These are phyloP conservation scores for Aspergillus baeticus DNA, from an alignment of 495 filamentous ascomycete species.

Conservation along the genomic window DNA sequence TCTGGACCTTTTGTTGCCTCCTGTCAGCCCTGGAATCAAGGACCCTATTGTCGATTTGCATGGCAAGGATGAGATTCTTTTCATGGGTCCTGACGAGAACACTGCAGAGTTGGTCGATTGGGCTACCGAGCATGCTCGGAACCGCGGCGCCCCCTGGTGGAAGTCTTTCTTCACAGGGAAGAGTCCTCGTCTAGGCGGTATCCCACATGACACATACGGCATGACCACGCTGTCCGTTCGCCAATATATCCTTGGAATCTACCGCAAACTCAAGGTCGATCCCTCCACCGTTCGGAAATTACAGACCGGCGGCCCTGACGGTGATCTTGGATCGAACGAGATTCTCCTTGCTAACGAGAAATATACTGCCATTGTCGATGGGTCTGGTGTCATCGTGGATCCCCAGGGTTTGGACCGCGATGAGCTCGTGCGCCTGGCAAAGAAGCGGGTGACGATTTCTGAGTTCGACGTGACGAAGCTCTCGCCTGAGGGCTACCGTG, in stretches of 20 bases:
- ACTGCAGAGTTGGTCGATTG: slow-evolving; percentile 96
- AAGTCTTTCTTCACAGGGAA: slow-evolving; percentile 99
- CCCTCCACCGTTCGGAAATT: slow-evolving; percentile 81
- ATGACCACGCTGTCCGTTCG: slow-evolving; percentile 98
- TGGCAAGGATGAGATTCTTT: slow-evolving; percentile 91
- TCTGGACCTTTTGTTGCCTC: slow-evolving; percentile 86
- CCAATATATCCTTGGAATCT: slow-evolving; percentile 93
- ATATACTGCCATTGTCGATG: slow-evolving; percentile 90
- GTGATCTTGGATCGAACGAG: slow-evolving; percentile 96
- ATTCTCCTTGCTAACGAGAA: slow-evolving; percentile 94
- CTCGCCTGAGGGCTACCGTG: slow-evolving; percentile 81
- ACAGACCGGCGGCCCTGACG: slow-evolving; percentile 96
- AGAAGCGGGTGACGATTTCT: slow-evolving; percentile 83
- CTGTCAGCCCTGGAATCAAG: slow-evolving; percentile 93
- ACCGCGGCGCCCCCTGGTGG: slow-evolving; percentile 94
- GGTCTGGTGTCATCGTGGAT: slow-evolving; percentile 91
- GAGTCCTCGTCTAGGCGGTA: slow-evolving; percentile 91
- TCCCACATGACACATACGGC: slow-evolving; percentile 92
- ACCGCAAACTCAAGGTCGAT: slow-evolving; percentile 89
- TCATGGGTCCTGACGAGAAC: slow-evolving; percentile 99
- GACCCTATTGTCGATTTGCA: slow-evolving; percentile 96
- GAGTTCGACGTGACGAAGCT: slow-evolving; percentile 85
- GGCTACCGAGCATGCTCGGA: slow-evolving; percentile 92
- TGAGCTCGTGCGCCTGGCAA: slow-evolving; percentile 82
- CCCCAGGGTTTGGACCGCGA: slow-evolving; percentile 82